Evolutionary conservation across 208 protist genomes (phyloP), one percentile per base, ranked within the genome.

Genomic region (Wallacemonas rigidus): DNA sequence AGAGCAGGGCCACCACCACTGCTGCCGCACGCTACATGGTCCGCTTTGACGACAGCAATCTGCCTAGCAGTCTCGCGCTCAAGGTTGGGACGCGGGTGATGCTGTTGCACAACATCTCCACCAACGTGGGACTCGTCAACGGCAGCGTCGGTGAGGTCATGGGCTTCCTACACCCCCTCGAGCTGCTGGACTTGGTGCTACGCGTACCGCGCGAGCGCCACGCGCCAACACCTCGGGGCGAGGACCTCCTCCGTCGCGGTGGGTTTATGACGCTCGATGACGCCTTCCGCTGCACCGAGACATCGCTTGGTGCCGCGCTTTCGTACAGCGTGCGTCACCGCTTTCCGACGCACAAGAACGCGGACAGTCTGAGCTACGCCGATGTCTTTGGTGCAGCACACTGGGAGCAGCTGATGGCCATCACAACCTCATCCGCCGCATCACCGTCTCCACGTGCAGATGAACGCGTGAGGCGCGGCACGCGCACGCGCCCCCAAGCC

Each of bases 81-180:
- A 91, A 92, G 67, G 79, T 93, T 0, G 84, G 87, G 6, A 82
- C 91, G 0, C 86, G 84, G 0, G 89, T 94, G 65, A 89, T 94
- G 83, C 72, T 94, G 14, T 53, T 84, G 40, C 58, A 83, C 50
- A 96, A 96, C 76, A 72, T 96, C 56, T 79, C 82, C n/a, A 61
- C 83, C 36, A 71, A 61, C 35, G 17, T 84, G 15, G 73, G 75
- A n/a, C 79, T 96, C n/a, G 87, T 91, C 15, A 94, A 96, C 74
- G 91, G 91, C 3, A 81, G 76, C 12, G 82, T 92, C 5, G 89
- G 87, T 2, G 78, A 83, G 40, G 87, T 96, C 7, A 75, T 71
- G 0, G 88, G 87, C n/a, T 96, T 96, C 75, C 51, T 92, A 38
- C 83, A 91, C 69, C 87, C 89, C 3, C 57, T 91, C n/a, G 87